Evolutionary conservation across 1,139 yeast genomes (phyloP).

Genomic region (Wickerhamiella infanticola): DNA sequence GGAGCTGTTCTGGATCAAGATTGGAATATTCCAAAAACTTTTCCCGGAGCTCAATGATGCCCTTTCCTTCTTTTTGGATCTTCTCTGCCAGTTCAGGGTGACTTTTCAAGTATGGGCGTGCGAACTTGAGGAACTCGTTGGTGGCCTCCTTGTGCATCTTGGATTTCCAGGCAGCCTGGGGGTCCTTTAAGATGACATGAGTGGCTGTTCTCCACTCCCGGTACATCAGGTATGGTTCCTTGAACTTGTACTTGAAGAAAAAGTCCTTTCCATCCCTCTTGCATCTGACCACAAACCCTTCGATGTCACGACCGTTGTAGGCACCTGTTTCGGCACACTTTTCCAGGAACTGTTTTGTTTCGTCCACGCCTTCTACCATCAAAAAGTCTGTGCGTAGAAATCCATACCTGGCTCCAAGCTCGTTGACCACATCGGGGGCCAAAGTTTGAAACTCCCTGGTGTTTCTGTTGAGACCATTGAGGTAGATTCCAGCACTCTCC

Average conservation of each 20-base stretch:
- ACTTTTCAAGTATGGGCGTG: slow-evolving; percentile 35
- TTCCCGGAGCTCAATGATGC: slow-evolving; percentile 59
- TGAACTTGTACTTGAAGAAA: slow-evolving; percentile 88
- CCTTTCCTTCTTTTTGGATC: slow-evolving; percentile 40
- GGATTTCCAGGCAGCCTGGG: neutral
- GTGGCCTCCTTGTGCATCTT: slow-evolving; percentile 5
- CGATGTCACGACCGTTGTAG: slow-evolving; percentile 57
- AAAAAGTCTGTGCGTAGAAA: slow-evolving; percentile 39
- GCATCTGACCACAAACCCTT: slow-evolving; percentile 85
- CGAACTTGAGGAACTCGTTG: slow-evolving; percentile 43
- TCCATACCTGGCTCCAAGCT: slow-evolving; percentile 57
- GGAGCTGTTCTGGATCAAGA: slow-evolving; percentile 20
- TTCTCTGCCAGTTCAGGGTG: slow-evolving; percentile 29
- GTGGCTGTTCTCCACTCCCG: slow-evolving; percentile 86
- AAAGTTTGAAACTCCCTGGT: slow-evolving; percentile 46
- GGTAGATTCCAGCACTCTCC: slow-evolving; percentile 61
- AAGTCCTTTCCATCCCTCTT: slow-evolving; percentile 29
- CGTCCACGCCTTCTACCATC: slow-evolving; percentile 25
- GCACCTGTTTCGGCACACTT: slow-evolving; percentile 52
- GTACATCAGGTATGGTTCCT: slow-evolving; percentile 84
- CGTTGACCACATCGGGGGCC: slow-evolving; percentile 41
- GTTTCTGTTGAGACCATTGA: slow-evolving; percentile 78
- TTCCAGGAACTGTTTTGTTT: slow-evolving; percentile 38
- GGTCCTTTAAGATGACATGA: slow-evolving; percentile 33
- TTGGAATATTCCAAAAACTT: slow-evolving; percentile 33